Base-by-base conservation (phyloP, 1,284 basidiomycete genomes). In the Tilletia setariae region DNA sequence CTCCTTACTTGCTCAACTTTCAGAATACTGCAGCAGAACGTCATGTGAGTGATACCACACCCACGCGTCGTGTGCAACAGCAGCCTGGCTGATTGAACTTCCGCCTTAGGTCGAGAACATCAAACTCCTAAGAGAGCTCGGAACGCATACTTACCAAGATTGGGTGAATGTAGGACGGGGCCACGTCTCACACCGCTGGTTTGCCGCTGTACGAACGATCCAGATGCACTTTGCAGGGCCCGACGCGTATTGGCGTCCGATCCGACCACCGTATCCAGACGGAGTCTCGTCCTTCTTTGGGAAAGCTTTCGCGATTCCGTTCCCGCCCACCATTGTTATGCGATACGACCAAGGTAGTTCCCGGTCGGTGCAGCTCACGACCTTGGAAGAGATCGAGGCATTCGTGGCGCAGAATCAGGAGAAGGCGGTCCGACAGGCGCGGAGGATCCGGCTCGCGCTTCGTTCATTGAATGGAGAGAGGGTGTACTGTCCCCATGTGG, bases 251-350 rank as follows among this genome's bases (percentile, higher is more conserved):
- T 79, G 70, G 69, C 70, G 75, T 28, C 77, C 77, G 1, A 59
- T 65, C 13, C 53, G 72, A 19, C 71, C 73, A n/a, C 74, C 74
- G 1, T 75, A 72, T 23, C 71, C 75, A 0, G 70, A 69, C 1
- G 77, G 76, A 1, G 77, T 76, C 47, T 69, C 71, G 56, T 75
- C 72, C 13, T 77, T 67, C 64, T 79, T 79, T 46, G 80, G 79
- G 89, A 43, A 90, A 89, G 75, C 87, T 88, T 44, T 91, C 89
- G 87, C 89, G 88, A 86, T 87, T 89, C 67, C 90, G 88, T n/a
- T 93, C 90, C 79, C 91, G 89, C 13, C 90, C 88, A 70, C 74
- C 28, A 47, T 74, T 16, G 87, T 91, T 61, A 86, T 93, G 35
- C 87, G 86, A 9, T 91, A 90, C 75, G 91, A 93, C 73, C 86